phyloP scores from a whole-genome alignment of 345 rosid species.

The Populus nigra region DNA sequence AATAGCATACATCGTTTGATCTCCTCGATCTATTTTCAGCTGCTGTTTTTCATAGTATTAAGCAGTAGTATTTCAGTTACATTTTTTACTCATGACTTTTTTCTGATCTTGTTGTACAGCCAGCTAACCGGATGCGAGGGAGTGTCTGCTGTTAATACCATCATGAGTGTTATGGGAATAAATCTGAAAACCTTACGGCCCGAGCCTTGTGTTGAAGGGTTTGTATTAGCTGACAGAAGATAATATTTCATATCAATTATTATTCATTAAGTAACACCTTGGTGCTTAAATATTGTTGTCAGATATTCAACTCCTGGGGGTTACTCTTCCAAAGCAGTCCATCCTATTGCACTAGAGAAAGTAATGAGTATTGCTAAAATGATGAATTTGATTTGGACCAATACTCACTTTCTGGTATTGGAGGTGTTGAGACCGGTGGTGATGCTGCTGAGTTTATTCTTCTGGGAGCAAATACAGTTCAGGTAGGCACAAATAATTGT shows the following conservation, averaged over 20 bases:
- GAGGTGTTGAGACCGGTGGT: constrained; percentile 90
- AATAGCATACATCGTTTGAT: background rate
- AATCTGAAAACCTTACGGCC: constrained; percentile 76
- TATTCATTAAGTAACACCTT: constrained; percentile 1
- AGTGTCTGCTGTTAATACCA: constrained; percentile 82
- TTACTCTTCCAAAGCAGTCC: constrained; percentile 89
- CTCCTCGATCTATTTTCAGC: background rate
- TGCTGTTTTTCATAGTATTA: background rate
- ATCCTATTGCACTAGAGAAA: constrained; percentile 87
- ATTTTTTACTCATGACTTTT: constrained; percentile 6
- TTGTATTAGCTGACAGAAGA: constrained; percentile 27
- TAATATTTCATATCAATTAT: constrained; percentile 2
- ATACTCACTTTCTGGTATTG: constrained; percentile 83
- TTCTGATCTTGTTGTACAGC: constrained; percentile 41
- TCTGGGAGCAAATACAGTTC: constrained; percentile 89
- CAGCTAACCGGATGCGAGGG: constrained; percentile 91
- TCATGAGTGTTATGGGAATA: constrained; percentile 98
- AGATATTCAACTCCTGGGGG: constrained; percentile 99
- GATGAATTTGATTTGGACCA: constrained; percentile 62
- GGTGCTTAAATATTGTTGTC: constrained; percentile 21
- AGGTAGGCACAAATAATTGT: constrained; percentile 44
- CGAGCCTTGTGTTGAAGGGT: constrained; percentile 99
- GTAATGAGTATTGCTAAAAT: constrained; percentile 90
- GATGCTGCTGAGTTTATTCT: constrained; percentile 97
- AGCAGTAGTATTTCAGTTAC: background rate